Evolutionary conservation across 305 asterid genomes (phyloP), one percentile per base, ranked within the genome.

Genomic region (Solanum hybrid): DNA sequence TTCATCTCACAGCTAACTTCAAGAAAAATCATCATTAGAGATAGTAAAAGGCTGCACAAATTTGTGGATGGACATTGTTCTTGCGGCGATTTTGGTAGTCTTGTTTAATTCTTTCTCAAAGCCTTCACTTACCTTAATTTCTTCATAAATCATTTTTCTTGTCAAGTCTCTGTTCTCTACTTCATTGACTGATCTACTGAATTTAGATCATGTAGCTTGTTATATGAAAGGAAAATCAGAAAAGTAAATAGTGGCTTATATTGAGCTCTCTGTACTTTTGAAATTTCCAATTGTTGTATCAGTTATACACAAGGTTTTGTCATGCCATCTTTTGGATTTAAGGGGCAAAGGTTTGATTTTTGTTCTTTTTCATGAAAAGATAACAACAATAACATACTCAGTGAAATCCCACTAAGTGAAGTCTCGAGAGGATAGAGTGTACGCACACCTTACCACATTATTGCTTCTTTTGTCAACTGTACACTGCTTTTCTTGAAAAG

Each of bases 61-160:
- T 94, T 95, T 92, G 91, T 81, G 35, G 66, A 92, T 79, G 98
- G 99, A 71, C 35, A 90, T 24, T 97, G 99, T 90, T 95, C 98
- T 7, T 97, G 99, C 93, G 97, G 98, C 79, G 98, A 95, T 94
- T 95, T 95, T 91, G 93, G 95, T 46, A 88, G 93, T 92, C 94
- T 95, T 60, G 92, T 91, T 89, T 95, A 90, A 94, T 72, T 89
- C 75, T 34, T 64, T 60, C 69, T 40, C 69, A 81, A 40, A 16
- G 2, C 72, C 1, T 31, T 31, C 42, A 22, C 40, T 84, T 51
- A 51, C 22, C 20, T 51, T 3, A 40, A 0, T 42, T 29, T 46
- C 38, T 85, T 85, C 34, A 32, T 32, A 32, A 32, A 56, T 56
- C 87, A 51, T 31, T 46, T 51, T 56, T 85, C 87, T 56, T 31